Conservation (phyloP, 2,329 filamentous ascomycete species). For the Knufia petricola region DNA sequence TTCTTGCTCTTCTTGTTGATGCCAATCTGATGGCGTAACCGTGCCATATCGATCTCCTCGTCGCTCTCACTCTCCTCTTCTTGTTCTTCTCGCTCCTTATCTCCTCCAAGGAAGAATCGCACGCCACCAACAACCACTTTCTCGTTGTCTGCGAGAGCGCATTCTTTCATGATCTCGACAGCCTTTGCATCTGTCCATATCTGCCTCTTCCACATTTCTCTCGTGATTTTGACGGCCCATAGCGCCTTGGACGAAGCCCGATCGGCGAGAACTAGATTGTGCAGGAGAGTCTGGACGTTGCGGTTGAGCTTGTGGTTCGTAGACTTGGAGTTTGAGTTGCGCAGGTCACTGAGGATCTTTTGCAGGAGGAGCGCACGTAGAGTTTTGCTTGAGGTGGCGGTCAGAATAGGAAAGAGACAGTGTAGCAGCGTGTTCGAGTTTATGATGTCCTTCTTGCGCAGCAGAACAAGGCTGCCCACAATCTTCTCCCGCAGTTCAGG, state of each 20-base stretch:
- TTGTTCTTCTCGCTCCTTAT: constrained; percentile 88
- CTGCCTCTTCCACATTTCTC: constrained; percentile 92
- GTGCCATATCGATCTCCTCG: constrained; percentile 65
- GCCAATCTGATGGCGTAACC: constrained; percentile 71
- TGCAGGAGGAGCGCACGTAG: constrained; percentile 73
- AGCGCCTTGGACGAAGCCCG: constrained; percentile 74
- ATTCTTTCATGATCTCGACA: constrained; percentile 97
- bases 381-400: constrained; percentile 84
- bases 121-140: constrained; percentile 84
- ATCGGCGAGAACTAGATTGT: constrained; percentile 82
- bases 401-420: constrained; percentile 86
- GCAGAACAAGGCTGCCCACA: constrained; percentile 75
- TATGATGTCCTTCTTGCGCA: constrained; percentile 85
- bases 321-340: constrained; percentile 74
- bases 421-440: constrained; percentile 76
- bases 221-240: constrained; percentile 91
- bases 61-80: constrained; percentile 85
- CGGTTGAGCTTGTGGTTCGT: constrained; percentile 90
- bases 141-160: constrained; percentile 76
- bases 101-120: constrained; percentile 89
- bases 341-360: constrained; percentile 85
- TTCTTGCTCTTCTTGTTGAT: constrained; percentile 98
- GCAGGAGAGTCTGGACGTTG: constrained; percentile 85
- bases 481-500: constrained; percentile 86
- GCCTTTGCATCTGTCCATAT: constrained; percentile 92